Percentiles rank a stretch among this genome's conserved stretches.
Conservation (phyloP, 768 basidiomycete genomes). For the Lactarius indigo region DNA sequence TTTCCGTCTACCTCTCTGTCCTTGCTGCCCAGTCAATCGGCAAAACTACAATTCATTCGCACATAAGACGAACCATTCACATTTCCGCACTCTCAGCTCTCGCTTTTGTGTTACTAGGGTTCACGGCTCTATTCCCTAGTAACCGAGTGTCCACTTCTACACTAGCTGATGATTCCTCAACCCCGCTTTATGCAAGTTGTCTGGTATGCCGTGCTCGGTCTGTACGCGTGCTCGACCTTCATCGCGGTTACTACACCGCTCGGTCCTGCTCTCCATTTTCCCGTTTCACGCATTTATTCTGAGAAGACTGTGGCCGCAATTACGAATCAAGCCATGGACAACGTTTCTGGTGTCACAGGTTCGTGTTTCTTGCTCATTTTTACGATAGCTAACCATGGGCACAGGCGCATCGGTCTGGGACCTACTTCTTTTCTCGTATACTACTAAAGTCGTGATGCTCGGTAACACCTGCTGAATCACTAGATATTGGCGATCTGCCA, state of each 20-base stretch:
- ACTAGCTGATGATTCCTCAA: slow-evolving; percentile 18
- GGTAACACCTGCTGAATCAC: slow-evolving; percentile 66
- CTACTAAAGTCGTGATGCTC: slow-evolving; percentile 82
- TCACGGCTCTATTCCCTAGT: slow-evolving; percentile 56
- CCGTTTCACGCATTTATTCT: slow-evolving; percentile 69
- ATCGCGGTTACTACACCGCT: slow-evolving; percentile 53
- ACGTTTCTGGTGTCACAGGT: slow-evolving; percentile 67
- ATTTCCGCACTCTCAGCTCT: slow-evolving; percentile 52
- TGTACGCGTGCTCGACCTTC: slow-evolving; percentile 46
- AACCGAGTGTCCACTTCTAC: slow-evolving; percentile 32
- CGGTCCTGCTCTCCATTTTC: slow-evolving; percentile 74
- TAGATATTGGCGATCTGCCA: slow-evolving; percentile 87
- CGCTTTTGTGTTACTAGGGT: slow-evolving; percentile 43
- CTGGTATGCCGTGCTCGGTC: slow-evolving; percentile 50
- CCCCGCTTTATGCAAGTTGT: slow-evolving; percentile 32
- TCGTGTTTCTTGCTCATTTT: slow-evolving; percentile 19
- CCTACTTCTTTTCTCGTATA: slow-evolving; percentile 78
- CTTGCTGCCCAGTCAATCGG: slow-evolving; percentile 50
- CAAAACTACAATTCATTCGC: slow-evolving; percentile 37
- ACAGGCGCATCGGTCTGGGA: slow-evolving; percentile 57
- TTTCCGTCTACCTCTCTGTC: slow-evolving; percentile 57
- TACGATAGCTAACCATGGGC: not conserved
- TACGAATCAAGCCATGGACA: slow-evolving; percentile 64
- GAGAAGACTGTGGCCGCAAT: slow-evolving; percentile 58
- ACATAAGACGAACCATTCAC: slow-evolving; percentile 48